Percentiles rank a stretch among this genome's conserved stretches.
phyloP scores from a whole-genome alignment of 1,139 yeast species.

The Diutina sp. region DNA sequence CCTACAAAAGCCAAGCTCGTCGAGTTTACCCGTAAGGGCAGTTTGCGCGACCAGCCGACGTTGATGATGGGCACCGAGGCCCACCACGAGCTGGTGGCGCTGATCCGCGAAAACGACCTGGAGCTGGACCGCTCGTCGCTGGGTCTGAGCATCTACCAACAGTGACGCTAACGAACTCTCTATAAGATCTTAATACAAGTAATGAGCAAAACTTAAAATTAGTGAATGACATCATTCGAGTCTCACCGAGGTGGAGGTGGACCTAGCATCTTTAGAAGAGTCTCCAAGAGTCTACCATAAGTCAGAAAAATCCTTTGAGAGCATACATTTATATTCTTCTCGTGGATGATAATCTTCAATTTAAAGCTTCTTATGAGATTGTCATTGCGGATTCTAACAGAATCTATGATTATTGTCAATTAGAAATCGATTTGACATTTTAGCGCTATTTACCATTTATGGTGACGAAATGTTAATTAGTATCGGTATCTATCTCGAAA shows the following conservation, averaged over 20 bases:
- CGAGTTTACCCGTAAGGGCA: slow-evolving; percentile 38
- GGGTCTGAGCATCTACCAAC: not conserved
- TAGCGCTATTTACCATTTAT: no score
- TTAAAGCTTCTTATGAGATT: no score
- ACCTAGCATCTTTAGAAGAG: no score
- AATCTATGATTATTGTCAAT: no score
- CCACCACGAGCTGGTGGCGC: slow-evolving; percentile 1
- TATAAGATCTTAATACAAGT: not conserved
- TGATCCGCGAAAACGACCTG: not conserved
- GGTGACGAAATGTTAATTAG: no score
- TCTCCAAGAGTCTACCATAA: no score
- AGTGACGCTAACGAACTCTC: not conserved
- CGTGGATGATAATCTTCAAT: no score
- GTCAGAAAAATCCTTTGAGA: no score
- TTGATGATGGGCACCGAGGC: not conserved
- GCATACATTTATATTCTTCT: no score
- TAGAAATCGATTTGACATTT: no score
- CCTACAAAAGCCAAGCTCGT: slow-evolving; percentile 31
- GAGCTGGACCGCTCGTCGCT: not conserved
- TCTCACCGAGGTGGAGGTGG: not conserved
- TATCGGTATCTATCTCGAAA: no score
- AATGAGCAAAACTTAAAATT: not conserved
- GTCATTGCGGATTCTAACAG: no score
- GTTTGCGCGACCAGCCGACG: slow-evolving; percentile 10
- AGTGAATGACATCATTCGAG: not conserved